Base-by-base conservation (phyloP, 2,329 filamentous ascomycete species). In the Rutstroemia sp. region DNA sequence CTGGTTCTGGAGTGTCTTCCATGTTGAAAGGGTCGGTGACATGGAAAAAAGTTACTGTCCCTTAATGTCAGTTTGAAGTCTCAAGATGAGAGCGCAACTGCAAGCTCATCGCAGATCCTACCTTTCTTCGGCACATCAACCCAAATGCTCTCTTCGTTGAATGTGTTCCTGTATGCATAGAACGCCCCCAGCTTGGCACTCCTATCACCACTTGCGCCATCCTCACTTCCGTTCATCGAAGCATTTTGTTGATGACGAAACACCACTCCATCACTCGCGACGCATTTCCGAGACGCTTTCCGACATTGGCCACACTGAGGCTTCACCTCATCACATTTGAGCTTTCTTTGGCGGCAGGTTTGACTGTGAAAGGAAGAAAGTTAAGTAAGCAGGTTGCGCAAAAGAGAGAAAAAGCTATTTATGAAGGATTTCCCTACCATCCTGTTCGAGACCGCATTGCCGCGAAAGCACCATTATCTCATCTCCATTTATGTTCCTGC, bases 221-320 rank as follows among this genome's bases (percentile, higher is more conserved):
- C 72, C 14, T 71, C 71, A 39, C 68, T 65, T 49, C 78, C 76
- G 58, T 85, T 86, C 81, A 86, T 83, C 19, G 81, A 84, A 30
- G 82, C 82, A 76, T 86, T 86, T 70, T 86, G 83, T 65, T 86
- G 82, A 68, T 87, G 83, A 55, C 83, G 79, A 64, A 86, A 87
- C 46, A 84, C 80, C 63, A 86, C 78, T 51, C 81, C 82, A 60
- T 81, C 80, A 64, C 79, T 82, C 23, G 79, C 79, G 47, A 80
- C 72, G 68, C 82, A 86, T 69, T 82, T 76, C 63, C 82, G 75
- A 48, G 76, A 77, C 5, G 80, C 82, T 68, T 83, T 68, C 25
- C 58, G 73, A 68, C 82, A 86, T 68, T 84, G 81, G 37, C 78
- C 76, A 65, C 82, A 86, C 39, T 76, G 69, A 10, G 82, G 82